phyloP scores from a whole-genome alignment of 208 protist species.

The Leishmania tropica region DNA sequence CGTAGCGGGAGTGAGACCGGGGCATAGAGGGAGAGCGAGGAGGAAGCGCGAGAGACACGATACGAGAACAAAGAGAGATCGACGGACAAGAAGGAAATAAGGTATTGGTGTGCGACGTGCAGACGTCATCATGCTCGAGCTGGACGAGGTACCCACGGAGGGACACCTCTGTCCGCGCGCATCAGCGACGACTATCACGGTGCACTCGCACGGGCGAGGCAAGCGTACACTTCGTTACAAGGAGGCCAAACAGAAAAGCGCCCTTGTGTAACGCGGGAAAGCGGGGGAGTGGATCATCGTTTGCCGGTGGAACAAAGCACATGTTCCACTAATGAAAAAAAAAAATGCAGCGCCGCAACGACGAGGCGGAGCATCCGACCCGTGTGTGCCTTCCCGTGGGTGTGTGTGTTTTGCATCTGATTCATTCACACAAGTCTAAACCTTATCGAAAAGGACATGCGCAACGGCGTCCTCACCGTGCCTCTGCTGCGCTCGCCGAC shows the following conservation, averaged over 20 bases:
- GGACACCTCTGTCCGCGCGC: not conserved
- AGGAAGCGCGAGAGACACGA: not conserved
- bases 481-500: conserved; percentile 1
- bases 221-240: not conserved
- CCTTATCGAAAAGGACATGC: not conserved
- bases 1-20: not conserved
- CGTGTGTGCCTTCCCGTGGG: not conserved
- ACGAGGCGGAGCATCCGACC: not conserved
- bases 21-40: not conserved
- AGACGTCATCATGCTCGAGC: not conserved
- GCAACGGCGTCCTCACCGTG: not conserved
- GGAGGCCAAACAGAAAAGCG: not conserved
- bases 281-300: not conserved
- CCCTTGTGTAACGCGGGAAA: not conserved
- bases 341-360: not conserved
- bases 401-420: not conserved
- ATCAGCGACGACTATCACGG: not conserved
- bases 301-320: not conserved
- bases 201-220: not conserved
- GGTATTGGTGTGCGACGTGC: not conserved
- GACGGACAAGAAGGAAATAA: not conserved
- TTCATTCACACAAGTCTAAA: not conserved
- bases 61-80: not conserved
- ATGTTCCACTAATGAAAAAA: not conserved
- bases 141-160: not conserved